Percentiles rank a stretch among this genome's conserved stretches.
Conservation (phyloP, 306 rosid genomes). For the Abrus pulchellus region DNA sequence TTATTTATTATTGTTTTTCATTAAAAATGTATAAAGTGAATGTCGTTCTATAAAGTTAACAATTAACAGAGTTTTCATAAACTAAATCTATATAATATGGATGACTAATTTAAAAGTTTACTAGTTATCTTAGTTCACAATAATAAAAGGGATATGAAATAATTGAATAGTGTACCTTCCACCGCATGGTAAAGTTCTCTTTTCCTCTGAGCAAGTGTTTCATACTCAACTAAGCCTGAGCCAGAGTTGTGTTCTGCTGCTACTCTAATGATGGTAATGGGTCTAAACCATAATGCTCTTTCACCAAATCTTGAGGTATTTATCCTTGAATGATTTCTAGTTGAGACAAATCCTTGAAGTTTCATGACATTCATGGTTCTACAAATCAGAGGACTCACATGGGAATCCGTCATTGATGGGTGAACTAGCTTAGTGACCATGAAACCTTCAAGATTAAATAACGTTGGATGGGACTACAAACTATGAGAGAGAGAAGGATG, state of each 20-base stretch:
- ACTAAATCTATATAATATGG: no score
- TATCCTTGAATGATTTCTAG: constrained; percentile 44
- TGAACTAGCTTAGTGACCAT: constrained; percentile 65
- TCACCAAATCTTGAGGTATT: constrained; percentile 56
- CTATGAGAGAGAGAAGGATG: background rate
- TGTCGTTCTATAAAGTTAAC: no score
- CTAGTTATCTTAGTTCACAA: background rate
- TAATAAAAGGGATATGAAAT: background rate
- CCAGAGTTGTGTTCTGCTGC: constrained; percentile 61
- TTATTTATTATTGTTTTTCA: no score
- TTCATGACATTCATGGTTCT: constrained; percentile 53
- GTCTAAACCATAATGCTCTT: constrained; percentile 56
- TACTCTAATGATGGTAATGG: constrained; percentile 54
- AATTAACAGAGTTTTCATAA: no score
- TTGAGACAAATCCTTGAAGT: constrained; percentile 42
- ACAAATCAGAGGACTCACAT: constrained; percentile 37
- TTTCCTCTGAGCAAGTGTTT: constrained; percentile 61
- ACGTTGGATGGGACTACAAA: background rate
- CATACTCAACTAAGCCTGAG: constrained; percentile 62
- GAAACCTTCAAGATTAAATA: constrained; percentile 10
- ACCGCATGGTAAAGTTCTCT: constrained; percentile 63
- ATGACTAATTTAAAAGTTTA: no score
- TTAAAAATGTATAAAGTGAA: no score
- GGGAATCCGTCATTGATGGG: constrained; percentile 58
- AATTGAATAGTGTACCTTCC: constrained; percentile 58